These are phyloP conservation scores for Tolypocladium sp. DNA, from an alignment of 2,329 filamentous ascomycete species.

Conservation along the genomic window DNA sequence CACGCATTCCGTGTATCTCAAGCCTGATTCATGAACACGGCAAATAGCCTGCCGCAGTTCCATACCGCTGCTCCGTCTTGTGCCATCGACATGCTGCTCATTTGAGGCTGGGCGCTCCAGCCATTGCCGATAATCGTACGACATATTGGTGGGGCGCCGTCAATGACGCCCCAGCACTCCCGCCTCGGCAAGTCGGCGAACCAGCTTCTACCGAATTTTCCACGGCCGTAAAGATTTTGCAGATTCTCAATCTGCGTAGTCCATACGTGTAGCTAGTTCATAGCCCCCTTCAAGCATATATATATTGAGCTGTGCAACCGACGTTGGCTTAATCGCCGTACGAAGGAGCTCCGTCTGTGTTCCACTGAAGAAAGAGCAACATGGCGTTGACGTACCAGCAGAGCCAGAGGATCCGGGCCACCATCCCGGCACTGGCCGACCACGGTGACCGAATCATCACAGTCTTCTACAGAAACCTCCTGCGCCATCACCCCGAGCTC, in stretches of 20 bases:
- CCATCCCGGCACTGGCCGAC: slow-evolving; percentile 57
- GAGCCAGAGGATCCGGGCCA: slow-evolving; percentile 57
- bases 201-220: background rate
- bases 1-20: background rate
- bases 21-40: background rate
- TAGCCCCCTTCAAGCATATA: background rate
- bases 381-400: slow-evolving; percentile 44
- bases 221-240: background rate
- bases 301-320: background rate
- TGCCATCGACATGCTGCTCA: background rate
- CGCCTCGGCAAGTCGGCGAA: background rate
- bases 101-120: background rate
- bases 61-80: too few species aligned
- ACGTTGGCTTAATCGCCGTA: background rate
- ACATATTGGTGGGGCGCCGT: background rate
- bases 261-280: background rate
- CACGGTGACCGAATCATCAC: slow-evolving; percentile 61
- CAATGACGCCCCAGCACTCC: background rate
- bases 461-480: slow-evolving; percentile 64
- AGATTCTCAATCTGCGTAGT: background rate
- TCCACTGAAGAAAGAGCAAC: slow-evolving; percentile 1
- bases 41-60: background rate
- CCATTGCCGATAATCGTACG: background rate
- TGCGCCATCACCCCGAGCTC: slow-evolving; percentile 55
- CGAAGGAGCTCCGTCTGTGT: background rate